A percentile compares a stretch with the other conserved stretches of the same genome.
Evolutionary conservation across 2,329 filamentous ascomycete species (phyloP).

Genomic region (Colletotrichum lini): DNA sequence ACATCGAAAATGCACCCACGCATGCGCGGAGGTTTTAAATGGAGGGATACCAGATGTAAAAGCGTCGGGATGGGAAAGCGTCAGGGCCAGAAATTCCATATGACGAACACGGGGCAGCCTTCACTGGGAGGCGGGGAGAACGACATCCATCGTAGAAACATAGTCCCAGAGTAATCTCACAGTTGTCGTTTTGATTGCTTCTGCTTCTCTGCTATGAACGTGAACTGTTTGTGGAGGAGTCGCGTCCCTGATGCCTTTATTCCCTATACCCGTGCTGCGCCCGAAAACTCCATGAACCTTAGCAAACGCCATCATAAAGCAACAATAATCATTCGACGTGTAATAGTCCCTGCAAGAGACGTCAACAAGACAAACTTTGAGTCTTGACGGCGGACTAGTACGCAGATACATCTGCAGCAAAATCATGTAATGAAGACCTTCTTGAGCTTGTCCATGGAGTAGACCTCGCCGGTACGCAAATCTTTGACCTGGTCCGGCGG

Average conservation of each 20-base stretch:
- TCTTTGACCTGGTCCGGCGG: constrained; percentile 79
- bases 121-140: neutral
- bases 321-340: neutral
- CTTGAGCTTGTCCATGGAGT: constrained; percentile 73
- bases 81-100: neutral
- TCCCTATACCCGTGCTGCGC: neutral
- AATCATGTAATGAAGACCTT: constrained; percentile 92
- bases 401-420: too few species aligned
- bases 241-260: neutral
- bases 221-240: neutral
- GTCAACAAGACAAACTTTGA: too few species aligned
- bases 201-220: neutral
- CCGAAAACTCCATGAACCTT: constrained; percentile 1
- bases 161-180: neutral
- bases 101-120: neutral
- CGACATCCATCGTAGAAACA: neutral
- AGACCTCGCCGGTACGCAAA: constrained; percentile 81
- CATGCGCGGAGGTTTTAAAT: neutral
- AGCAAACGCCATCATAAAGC: neutral
- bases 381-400: neutral
- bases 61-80: neutral
- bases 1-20: neutral
- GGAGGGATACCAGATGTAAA: neutral
- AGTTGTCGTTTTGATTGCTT: neutral
- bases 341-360: neutral